Percentiles rank a stretch among this genome's conserved stretches.
These are phyloP conservation scores for Hondaea fermentalgiana DNA, from an alignment of 108 stramenopile genomes.

Conservation along the genomic window DNA sequence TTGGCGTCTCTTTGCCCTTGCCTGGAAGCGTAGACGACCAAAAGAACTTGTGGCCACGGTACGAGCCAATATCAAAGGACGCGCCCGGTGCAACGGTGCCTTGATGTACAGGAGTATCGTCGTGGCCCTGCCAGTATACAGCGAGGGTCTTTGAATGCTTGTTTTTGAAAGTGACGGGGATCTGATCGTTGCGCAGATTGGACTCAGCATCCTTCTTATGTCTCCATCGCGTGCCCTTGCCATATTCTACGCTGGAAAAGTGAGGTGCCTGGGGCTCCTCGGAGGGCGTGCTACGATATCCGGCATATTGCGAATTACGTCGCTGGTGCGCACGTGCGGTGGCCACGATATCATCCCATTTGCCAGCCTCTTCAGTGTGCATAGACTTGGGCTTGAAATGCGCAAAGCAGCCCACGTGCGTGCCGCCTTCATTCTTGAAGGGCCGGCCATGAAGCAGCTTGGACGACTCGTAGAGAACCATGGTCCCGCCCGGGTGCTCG, in stretches of 20 bases:
- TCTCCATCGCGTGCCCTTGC: background rate
- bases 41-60: conserved; percentile 13
- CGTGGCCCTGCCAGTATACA: background rate
- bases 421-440: background rate
- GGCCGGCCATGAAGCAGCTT: background rate
- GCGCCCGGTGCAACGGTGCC: background rate
- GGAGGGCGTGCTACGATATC: background rate
- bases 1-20: background rate
- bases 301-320: background rate
- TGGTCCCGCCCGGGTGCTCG: conserved; percentile 12
- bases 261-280: background rate
- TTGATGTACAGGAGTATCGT: background rate
- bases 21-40: background rate
- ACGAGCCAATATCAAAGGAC: background rate
- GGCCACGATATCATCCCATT: background rate
- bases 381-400: conserved; percentile 8
- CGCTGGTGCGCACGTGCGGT: background rate
- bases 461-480: conserved; percentile 1
- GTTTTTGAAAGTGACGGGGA: background rate
- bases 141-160: background rate
- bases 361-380: background rate
- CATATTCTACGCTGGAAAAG: background rate
- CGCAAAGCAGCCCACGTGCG: conserved; percentile 1
- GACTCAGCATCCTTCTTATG: background rate
- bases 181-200: background rate